These are phyloP conservation scores for Leptographium radiaticola DNA, from an alignment of 2,329 filamentous ascomycete genomes.

Conservation along the genomic window DNA sequence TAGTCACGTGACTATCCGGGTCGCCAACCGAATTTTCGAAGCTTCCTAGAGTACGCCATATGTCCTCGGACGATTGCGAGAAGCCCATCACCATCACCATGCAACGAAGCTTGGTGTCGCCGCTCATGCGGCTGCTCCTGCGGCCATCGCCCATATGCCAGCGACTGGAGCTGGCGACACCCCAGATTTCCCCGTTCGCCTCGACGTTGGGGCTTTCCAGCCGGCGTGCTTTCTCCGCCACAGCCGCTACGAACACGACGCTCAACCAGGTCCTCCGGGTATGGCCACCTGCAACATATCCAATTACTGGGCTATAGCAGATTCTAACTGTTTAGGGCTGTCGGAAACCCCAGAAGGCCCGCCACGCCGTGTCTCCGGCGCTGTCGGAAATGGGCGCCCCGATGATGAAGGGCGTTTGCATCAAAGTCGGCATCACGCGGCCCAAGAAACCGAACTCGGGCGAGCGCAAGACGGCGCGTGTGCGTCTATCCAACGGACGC, in stretches of 20 bases:
- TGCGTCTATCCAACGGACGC: conserved; percentile 75
- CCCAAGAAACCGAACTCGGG: conserved; percentile 99
- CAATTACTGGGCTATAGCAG: not conserved
- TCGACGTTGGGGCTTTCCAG: conserved; percentile 5
- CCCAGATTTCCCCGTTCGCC: not conserved
- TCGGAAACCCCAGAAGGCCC: conserved; percentile 64
- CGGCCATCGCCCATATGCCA: conserved; percentile 15
- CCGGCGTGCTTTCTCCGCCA: conserved; percentile 20
- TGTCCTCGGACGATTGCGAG: no score
- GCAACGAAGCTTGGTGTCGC: conserved; percentile 19
- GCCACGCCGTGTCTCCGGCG: conserved; percentile 80
- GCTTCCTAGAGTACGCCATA: not conserved
- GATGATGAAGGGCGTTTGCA: conserved; percentile 86
- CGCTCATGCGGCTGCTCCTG: conserved; percentile 21
- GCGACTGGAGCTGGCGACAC: conserved; percentile 11
- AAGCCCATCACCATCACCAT: not conserved
- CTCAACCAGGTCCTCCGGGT: conserved; percentile 59
- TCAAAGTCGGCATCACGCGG: conserved; percentile 85
- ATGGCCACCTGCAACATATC: conserved; percentile 10
- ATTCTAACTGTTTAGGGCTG: conserved; percentile 41
- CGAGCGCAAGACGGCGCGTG: conserved; percentile 88
- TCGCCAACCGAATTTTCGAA: not conserved
- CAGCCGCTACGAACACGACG: conserved; percentile 45
- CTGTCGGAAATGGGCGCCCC: conserved; percentile 57
- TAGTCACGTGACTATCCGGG: not conserved